Conservation (phyloP, 23 red algal species). For the Gracilaria vermiculophylla region DNA sequence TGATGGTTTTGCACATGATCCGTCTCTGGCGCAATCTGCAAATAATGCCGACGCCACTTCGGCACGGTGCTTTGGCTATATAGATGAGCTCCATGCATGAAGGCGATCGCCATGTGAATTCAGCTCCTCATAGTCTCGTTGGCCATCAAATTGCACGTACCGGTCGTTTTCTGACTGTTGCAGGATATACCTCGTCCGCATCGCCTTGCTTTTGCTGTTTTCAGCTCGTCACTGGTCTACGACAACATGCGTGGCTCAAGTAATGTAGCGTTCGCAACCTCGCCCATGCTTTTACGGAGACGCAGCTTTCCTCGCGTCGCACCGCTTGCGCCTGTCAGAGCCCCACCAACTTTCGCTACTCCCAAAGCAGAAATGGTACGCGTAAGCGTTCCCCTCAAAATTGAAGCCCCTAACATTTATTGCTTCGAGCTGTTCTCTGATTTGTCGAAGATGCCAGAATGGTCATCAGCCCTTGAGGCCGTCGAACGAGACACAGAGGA, state of each 20-base stretch:
- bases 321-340: not conserved
- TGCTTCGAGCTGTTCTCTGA: constrained; percentile 56
- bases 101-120: too few relatives aligned
- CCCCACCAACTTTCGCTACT: not conserved
- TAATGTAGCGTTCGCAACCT: not conserved
- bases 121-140: too few relatives aligned
- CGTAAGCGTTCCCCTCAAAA: constrained; percentile 52
- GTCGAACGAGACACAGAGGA: constrained; percentile 56
- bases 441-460: constrained; percentile 68
- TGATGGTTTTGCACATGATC: too few relatives aligned
- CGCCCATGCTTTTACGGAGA: not conserved
- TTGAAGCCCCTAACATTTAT: constrained; percentile 38
- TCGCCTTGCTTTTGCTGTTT: too few relatives aligned
- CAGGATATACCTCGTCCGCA: too few relatives aligned
- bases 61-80: too few relatives aligned
- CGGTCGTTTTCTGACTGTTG: too few relatives aligned
- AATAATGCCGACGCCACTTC: too few relatives aligned
- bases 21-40: too few relatives aligned
- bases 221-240: too few relatives aligned
- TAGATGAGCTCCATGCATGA: too few relatives aligned
- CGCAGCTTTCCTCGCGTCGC: not conserved
- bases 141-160: too few relatives aligned
- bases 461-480: constrained; percentile 62
- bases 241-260: not conserved
- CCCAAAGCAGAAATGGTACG: constrained; percentile 39